Evolutionary conservation across 2,329 filamentous ascomycete species (phyloP).

Genomic region (Alternaria incomplexa): DNA sequence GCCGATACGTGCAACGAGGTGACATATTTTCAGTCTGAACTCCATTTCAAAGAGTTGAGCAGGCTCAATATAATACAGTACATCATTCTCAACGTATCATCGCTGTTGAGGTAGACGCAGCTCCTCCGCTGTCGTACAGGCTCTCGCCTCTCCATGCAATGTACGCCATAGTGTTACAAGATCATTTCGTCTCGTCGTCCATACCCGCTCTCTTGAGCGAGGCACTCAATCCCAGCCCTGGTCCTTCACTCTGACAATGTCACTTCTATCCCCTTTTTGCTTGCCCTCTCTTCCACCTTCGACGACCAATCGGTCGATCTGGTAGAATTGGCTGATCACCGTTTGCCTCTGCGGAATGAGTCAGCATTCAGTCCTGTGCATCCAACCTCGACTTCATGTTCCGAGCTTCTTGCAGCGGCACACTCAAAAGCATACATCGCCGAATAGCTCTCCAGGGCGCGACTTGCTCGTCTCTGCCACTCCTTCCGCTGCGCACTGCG

Average conservation of each 20-base stretch:
- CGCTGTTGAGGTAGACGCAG: neutral
- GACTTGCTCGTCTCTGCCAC: neutral
- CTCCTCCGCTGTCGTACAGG: neutral
- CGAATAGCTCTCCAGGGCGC: neutral
- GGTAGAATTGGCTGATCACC: constrained; percentile 91
- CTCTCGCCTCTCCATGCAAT: neutral
- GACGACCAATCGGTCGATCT: constrained; percentile 88
- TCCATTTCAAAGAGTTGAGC: neutral
- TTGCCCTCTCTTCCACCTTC: constrained; percentile 84
- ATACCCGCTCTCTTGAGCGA: neutral
- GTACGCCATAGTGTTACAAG: constrained; percentile 8
- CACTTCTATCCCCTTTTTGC: constrained; percentile 69
- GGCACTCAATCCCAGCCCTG: constrained; percentile 44
- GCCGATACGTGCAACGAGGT: neutral
- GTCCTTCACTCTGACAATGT: constrained; percentile 77
- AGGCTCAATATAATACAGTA: constrained; percentile 10
- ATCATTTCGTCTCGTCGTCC: constrained; percentile 12
- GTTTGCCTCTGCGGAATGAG: constrained; percentile 80
- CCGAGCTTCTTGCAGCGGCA: neutral
- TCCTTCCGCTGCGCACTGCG: neutral
- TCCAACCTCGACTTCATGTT: neutral
- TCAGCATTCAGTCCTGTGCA: constrained; percentile 44
- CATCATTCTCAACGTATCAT: neutral
- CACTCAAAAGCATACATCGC: constrained; percentile 1
- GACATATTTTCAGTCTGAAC: neutral